phyloP scores from a whole-genome alignment of 345 rosid species.

The Gossypium australe region DNA sequence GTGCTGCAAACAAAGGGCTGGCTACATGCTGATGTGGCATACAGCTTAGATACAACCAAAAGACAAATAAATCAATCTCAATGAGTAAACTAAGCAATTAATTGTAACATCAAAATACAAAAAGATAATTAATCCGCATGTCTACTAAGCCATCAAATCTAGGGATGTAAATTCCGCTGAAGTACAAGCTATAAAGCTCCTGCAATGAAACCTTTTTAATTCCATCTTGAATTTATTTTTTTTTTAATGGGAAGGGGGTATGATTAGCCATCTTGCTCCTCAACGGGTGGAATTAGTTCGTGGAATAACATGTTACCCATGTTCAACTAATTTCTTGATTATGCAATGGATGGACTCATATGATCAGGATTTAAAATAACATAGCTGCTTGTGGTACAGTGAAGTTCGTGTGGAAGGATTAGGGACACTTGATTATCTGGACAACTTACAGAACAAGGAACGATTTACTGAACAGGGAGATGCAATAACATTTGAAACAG shows the following conservation, averaged over 20 bases:
- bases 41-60: background rate
- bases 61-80: background rate
- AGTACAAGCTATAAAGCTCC: no score
- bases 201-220: no score
- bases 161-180: no score
- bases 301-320: background rate
- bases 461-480: slow-evolving; percentile 93
- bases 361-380: slow-evolving; percentile 5
- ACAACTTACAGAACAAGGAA: slow-evolving; percentile 75
- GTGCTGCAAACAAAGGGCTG: background rate
- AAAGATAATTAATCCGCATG: no score
- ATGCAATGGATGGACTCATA: background rate
- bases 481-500: slow-evolving; percentile 90
- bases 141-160: no score
- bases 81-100: background rate
- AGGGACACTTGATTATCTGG: slow-evolving; percentile 89
- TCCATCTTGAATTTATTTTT: no score
- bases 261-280: background rate
- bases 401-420: slow-evolving; percentile 96
- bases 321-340: background rate
- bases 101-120: background rate
- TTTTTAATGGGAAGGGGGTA: no score
- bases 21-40: background rate
- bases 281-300: background rate
- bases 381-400: slow-evolving; percentile 41